Evolutionary conservation across 176 grass and related monocot species (phyloP).

Genomic region (Aegilops sharonensis): DNA sequence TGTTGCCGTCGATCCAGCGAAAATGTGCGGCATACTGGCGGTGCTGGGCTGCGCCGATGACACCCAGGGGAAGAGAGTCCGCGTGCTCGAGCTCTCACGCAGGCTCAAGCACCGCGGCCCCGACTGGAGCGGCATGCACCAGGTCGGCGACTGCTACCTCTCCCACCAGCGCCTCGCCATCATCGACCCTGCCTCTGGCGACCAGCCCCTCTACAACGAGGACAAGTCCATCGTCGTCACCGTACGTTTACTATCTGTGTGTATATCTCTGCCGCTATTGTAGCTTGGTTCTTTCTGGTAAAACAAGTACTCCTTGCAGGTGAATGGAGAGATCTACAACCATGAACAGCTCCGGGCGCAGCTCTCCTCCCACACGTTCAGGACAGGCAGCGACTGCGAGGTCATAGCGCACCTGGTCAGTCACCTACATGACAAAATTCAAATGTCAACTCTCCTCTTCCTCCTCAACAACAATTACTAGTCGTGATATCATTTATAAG

Average conservation of each 20-base stretch:
- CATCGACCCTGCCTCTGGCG: constrained; percentile 75
- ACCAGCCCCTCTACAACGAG: constrained; percentile 83
- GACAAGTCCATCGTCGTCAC: constrained; percentile 61
- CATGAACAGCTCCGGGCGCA: constrained; percentile 49
- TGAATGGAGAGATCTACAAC: constrained; percentile 96
- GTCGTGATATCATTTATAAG: not conserved
- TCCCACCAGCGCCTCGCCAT: constrained; percentile 81
- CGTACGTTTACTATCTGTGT: constrained; percentile 13
- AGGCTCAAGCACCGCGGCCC: constrained; percentile 75
- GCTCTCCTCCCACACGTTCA: constrained; percentile 59
- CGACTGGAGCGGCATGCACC: constrained; percentile 66
- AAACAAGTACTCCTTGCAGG: constrained; percentile 24
- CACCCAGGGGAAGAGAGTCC: constrained; percentile 39
- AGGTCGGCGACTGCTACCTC: constrained; percentile 61
- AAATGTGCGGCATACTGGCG: constrained; percentile 65
- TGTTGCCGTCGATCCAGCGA: not conserved
- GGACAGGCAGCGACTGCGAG: constrained; percentile 92
- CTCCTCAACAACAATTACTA: not conserved
- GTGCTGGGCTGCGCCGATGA: constrained; percentile 56
- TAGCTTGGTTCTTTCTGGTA: not conserved
- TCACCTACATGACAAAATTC: not conserved
- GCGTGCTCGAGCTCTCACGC: constrained; percentile 74
- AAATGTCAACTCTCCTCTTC: not conserved
- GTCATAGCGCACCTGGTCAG: constrained; percentile 83
- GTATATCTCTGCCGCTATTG: not conserved